phyloP scores from a whole-genome alignment of 2,329 filamentous ascomycete genomes.

The Colletotrichum sp. region DNA sequence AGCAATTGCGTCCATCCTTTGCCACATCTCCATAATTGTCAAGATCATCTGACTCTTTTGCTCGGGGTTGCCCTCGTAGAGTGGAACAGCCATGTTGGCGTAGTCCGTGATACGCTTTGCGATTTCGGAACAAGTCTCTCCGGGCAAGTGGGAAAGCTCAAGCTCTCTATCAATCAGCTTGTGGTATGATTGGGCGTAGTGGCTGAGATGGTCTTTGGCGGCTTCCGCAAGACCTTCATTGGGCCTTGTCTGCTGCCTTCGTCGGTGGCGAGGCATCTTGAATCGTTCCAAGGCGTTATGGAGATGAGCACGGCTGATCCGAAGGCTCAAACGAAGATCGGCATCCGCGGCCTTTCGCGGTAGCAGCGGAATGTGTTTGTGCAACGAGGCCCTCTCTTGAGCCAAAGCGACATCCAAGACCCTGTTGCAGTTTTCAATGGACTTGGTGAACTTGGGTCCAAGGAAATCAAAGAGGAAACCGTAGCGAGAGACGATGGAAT shows the following conservation, averaged over 20 bases:
- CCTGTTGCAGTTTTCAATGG: conserved; percentile 31
- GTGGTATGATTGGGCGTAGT: conserved; percentile 24
- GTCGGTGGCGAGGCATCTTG: neutral
- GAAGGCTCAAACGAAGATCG: conserved; percentile 40
- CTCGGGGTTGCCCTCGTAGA: conserved; percentile 50
- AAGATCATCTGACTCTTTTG: conserved; percentile 59
- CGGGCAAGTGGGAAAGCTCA: neutral
- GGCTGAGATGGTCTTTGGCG: conserved; percentile 14
- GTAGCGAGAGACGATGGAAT: conserved; percentile 22
- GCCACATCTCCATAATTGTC: conserved; percentile 62
- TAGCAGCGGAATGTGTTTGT: conserved; percentile 46
- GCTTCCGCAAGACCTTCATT: neutral
- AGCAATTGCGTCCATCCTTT: conserved; percentile 56
- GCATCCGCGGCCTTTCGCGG: conserved; percentile 35
- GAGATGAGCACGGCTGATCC: conserved; percentile 43
- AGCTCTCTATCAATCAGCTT: conserved; percentile 22
- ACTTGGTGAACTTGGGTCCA: conserved; percentile 28
- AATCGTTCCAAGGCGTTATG: neutral
- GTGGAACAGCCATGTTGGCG: conserved; percentile 31
- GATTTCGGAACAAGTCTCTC: conserved; percentile 27
- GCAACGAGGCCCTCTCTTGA: conserved; percentile 38
- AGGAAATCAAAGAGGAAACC: conserved; percentile 31
- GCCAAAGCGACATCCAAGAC: conserved; percentile 42
- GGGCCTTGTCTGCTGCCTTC: neutral
- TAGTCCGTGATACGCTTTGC: conserved; percentile 39